Conservation (phyloP, 345 rosid genomes). For the Aurinia saxatilis region DNA sequence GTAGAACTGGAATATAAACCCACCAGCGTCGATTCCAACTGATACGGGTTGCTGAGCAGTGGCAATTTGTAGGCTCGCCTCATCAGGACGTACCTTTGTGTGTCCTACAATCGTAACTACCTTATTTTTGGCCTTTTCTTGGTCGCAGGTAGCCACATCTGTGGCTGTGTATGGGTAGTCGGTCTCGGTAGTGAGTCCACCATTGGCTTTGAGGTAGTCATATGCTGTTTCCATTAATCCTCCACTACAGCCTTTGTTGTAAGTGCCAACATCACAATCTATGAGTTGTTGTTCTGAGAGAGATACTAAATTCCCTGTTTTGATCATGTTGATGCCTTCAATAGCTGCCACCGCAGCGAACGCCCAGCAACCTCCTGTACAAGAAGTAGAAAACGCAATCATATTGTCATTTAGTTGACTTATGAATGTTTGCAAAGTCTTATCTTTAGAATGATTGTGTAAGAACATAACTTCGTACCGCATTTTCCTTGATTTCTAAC, state of each 20-base stretch:
- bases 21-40: constrained; percentile 69
- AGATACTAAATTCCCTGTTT: constrained; percentile 52
- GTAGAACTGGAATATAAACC: constrained; percentile 61
- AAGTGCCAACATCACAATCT: constrained; percentile 47
- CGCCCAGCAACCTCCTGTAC: constrained; percentile 92
- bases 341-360: constrained; percentile 84
- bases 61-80: constrained; percentile 50
- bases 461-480: constrained; percentile 39
- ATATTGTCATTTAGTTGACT: background rate
- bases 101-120: constrained; percentile 46
- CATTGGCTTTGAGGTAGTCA: constrained; percentile 35
- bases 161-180: constrained; percentile 56
- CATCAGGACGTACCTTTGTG: constrained; percentile 36
- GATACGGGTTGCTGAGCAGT: constrained; percentile 73
- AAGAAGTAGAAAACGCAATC: background rate
- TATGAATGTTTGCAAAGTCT: constrained; percentile 5
- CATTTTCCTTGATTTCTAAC: constrained; percentile 79
- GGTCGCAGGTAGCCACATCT: constrained; percentile 40
- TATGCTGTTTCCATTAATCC: constrained; percentile 74
- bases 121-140: constrained; percentile 25
- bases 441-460: background rate
- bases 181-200: constrained; percentile 53
- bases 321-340: constrained; percentile 70
- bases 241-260: constrained; percentile 65
- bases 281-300: constrained; percentile 85